Conservation (phyloP, 768 basidiomycete species). For the Mycena pura region DNA sequence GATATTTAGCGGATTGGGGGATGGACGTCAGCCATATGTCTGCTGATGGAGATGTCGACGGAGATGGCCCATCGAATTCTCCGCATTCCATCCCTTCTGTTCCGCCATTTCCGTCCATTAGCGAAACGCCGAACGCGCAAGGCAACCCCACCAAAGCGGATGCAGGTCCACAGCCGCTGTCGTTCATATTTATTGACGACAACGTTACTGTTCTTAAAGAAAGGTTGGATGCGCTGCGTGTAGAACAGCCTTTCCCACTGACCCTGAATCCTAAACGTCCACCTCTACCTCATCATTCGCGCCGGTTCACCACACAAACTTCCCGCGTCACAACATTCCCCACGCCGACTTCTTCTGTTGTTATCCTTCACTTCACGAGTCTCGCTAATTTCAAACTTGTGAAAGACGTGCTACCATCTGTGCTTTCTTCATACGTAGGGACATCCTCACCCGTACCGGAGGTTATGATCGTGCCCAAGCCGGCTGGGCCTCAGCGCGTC, state of each 20-base stretch:
- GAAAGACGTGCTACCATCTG: constrained; percentile 82
- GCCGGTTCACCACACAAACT: constrained; percentile 83
- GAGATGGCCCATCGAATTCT: constrained; percentile 23
- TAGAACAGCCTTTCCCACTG: constrained; percentile 55
- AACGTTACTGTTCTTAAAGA: constrained; percentile 82
- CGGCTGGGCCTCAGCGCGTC: constrained; percentile 92
- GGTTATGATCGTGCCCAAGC: constrained; percentile 96
- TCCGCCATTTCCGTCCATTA: constrained; percentile 7
- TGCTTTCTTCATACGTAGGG: constrained; percentile 55
- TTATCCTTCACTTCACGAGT: constrained; percentile 92
- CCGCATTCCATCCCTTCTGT: constrained; percentile 20
- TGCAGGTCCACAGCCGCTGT: constrained; percentile 33
- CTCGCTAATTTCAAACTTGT: constrained; percentile 87
- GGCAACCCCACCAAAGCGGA: constrained; percentile 13
- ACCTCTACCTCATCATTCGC: constrained; percentile 72
- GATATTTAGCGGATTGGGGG: constrained; percentile 94
- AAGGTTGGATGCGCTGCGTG: constrained; percentile 71
- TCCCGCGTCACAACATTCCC: constrained; percentile 53
- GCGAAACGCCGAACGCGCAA: constrained; percentile 13
- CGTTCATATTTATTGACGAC: constrained; percentile 93
- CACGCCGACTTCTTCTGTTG: constrained; percentile 43
- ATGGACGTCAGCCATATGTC: constrained; percentile 89
- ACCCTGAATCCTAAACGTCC: constrained; percentile 64
- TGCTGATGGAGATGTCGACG: constrained; percentile 60
- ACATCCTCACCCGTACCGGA: constrained; percentile 67